A percentile compares a stretch with the other conserved stretches of the same genome.
phyloP scores from a whole-genome alignment of 2,329 filamentous ascomycete species.

The Colletotrichum sp. region DNA sequence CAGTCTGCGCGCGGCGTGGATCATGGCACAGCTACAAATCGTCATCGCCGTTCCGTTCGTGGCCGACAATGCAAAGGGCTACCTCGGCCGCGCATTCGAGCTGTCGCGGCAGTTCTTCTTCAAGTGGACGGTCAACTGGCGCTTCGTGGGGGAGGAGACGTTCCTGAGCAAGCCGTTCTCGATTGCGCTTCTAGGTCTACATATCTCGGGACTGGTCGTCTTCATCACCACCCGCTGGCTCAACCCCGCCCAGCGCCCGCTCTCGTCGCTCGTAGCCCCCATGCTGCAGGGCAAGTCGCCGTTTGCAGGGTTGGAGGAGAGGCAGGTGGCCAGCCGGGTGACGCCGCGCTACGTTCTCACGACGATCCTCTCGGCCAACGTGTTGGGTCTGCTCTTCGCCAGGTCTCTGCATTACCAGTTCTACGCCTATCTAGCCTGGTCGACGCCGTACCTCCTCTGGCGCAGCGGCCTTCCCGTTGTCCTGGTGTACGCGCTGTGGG shows the following conservation, averaged over 20 bases:
- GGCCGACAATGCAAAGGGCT: slow-evolving; percentile 68
- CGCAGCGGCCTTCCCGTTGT: slow-evolving; percentile 72
- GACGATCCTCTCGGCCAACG: slow-evolving; percentile 76
- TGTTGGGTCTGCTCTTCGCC: slow-evolving; percentile 84
- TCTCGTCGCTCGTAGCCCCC: slow-evolving; percentile 57
- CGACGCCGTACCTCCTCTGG: slow-evolving; percentile 88
- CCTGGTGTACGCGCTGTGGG: slow-evolving; percentile 73
- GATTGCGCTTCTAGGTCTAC: slow-evolving; percentile 66
- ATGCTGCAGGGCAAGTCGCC: slow-evolving; percentile 49
- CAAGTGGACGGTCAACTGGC: slow-evolving; percentile 99
- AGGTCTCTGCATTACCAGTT: slow-evolving; percentile 95
- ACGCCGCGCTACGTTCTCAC: slow-evolving; percentile 78
- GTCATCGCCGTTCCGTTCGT: slow-evolving; percentile 72
- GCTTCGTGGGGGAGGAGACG: slow-evolving; percentile 83
- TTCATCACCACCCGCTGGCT: slow-evolving; percentile 78
- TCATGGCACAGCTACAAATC: slow-evolving; percentile 83
- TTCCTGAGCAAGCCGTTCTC: slow-evolving; percentile 79
- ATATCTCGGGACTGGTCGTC: slow-evolving; percentile 67
- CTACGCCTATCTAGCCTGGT: slow-evolving; percentile 90
- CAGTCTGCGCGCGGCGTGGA: slow-evolving; percentile 70
- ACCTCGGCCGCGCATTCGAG: slow-evolving; percentile 86
- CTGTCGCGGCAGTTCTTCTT: slow-evolving; percentile 90
- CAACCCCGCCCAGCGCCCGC: slow-evolving; percentile 65
- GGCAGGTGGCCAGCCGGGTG: slow-evolving; percentile 60
- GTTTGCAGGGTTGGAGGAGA: slow-evolving; percentile 58